Conservation (phyloP, 2,329 filamentous ascomycete genomes). For the Cyanodermella asteris region DNA sequence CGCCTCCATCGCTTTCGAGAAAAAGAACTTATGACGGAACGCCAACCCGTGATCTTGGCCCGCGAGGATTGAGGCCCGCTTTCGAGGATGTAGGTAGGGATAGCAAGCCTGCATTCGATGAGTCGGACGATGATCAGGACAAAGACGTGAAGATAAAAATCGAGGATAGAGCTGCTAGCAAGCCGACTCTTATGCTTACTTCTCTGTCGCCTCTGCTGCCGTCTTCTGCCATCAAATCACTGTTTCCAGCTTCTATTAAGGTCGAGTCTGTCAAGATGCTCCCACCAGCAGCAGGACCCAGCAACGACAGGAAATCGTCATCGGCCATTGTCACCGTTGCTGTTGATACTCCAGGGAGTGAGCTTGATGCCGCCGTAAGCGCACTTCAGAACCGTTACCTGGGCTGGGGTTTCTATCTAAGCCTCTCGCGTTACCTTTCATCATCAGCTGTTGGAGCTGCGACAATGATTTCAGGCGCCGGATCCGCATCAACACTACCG, state of each 20-base stretch:
- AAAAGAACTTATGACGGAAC: conserved; percentile 23
- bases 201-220: conserved; percentile 31
- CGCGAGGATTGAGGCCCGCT: conserved; percentile 18
- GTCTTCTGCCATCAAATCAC: conserved; percentile 24
- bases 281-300: conserved; percentile 26
- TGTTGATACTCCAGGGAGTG: conserved; percentile 57
- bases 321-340: conserved; percentile 64
- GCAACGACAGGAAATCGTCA: conserved; percentile 45
- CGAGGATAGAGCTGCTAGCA: conserved; percentile 26
- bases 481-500: conserved; percentile 35
- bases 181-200: conserved; percentile 32
- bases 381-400: conserved; percentile 63
- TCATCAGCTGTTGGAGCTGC: conserved; percentile 43
- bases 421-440: conserved; percentile 61
- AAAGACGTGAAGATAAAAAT: conserved; percentile 18
- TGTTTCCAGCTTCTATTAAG: conserved; percentile 31
- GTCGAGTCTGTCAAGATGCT: conserved; percentile 57
- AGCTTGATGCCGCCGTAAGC: conserved; percentile 64
- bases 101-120: conserved; percentile 18
- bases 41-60: conserved; percentile 16
- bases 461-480: conserved; percentile 25
- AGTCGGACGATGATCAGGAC: conserved; percentile 22
- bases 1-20: conserved; percentile 18
- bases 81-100: conserved; percentile 18
- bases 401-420: conserved; percentile 64